Percentiles rank a stretch among this genome's conserved stretches.
Evolutionary conservation across 306 rosid species (phyloP).

Genomic region (Lathyrus tuberosus): DNA sequence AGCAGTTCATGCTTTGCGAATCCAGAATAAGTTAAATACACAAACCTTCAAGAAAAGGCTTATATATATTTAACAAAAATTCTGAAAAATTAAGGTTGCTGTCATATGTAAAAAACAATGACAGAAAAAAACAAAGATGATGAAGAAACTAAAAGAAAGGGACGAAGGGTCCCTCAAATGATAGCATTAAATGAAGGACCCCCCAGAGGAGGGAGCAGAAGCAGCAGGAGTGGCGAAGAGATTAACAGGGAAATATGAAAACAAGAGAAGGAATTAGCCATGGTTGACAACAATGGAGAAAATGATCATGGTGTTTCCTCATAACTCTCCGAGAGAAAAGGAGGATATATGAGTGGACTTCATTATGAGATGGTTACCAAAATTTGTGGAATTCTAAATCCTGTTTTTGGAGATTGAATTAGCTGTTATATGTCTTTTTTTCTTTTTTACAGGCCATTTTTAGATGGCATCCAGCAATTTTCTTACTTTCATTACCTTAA

Average conservation of each 20-base stretch:
- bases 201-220: constrained; percentile 43
- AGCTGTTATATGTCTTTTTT: background rate
- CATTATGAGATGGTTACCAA: constrained; percentile 33
- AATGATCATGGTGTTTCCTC: constrained; percentile 35
- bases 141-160: background rate
- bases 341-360: constrained; percentile 43
- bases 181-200: constrained; percentile 75
- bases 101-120: constrained; percentile 5
- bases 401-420: constrained; percentile 1
- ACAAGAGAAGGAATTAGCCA: constrained; percentile 32
- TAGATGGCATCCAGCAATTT: constrained; percentile 31
- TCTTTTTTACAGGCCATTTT: constrained; percentile 9
- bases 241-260: constrained; percentile 23
- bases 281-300: background rate
- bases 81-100: constrained; percentile 14
- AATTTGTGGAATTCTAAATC: constrained; percentile 26
- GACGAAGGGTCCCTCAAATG: constrained; percentile 67
- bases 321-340: constrained; percentile 27
- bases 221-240: constrained; percentile 29
- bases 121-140: background rate
- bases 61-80: background rate
- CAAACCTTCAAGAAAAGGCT: constrained; percentile 1
- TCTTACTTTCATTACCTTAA: background rate
- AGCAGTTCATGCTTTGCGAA: constrained; percentile 67
- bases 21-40: background rate